Base-by-base conservation (phyloP, 176 grass and related monocot genomes). In the Carex cristatella region DNA sequence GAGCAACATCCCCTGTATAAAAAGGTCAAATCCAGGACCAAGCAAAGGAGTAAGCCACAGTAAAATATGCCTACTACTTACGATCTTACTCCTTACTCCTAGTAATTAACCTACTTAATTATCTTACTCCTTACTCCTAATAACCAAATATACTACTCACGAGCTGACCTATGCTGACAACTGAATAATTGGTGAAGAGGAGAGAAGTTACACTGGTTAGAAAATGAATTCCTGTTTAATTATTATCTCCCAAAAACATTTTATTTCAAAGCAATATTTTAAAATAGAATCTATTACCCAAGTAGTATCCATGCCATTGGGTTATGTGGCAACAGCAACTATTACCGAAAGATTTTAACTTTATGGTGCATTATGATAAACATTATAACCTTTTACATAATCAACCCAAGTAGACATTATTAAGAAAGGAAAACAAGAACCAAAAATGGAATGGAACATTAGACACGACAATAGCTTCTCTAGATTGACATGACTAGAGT, bases 21-120 rank as follows among this genome's bases (percentile, higher is more conserved):
- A 84, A 84, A 69, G 79, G 58, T 82, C 69, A 67, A 86, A 83
- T 78, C 35, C 82, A 44, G 76, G 78, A 67, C 81, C 81, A 84
- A 79, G 84, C 51, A 86, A 89, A 86, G 76, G 27, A 87, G 87
- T 90, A 90, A 80, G 73, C 48, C 81, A 86, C 73, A 79, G 74
- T 85, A 62, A 84, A 63, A 90, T 87, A 84, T 86, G 63, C 82
- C 46, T 86, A 61, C 19, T 87, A 87, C 54, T 87, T 86, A 51
- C 15, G 60, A n/a, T 75, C 68, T 85, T 85, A 75, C 32, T 65
- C 77, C 86, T 64, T 60, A 73, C 82, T 63, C 61, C 60, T 83
- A 81, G 62, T 77, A 84, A 51, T 62, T 79, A 74, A 79, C 40
- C 77, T 69, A 53, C 59, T 10, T 38, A 75, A 77, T 74, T 81